Evolutionary conservation across 2,329 filamentous ascomycete species (phyloP), one percentile per base, ranked within the genome.

Genomic region (Alternaria viburni): DNA sequence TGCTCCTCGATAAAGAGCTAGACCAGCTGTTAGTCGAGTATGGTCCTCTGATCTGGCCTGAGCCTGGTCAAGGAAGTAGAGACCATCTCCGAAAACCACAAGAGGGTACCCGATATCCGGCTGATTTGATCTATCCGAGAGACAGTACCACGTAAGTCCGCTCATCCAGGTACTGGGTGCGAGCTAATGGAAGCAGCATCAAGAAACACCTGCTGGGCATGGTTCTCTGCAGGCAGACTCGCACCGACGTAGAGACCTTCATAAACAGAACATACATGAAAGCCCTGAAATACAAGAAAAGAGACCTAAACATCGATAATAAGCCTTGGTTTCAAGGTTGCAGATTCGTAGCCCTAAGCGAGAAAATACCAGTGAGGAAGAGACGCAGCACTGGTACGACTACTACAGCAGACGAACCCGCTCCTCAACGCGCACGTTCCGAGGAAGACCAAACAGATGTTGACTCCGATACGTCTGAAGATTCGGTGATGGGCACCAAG

Each of bases 41-140:
- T 4, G 68, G 66, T 21, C 66, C 69, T 17, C 43, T 52, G 6
- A 64, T 72, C 17, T 69, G 69, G 68, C 65, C 69, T 11, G 19
- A 30, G 3, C 54, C 52, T 25, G 58, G 52, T 26, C 19, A 23
- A n/a, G 61, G 59, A 13, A 45, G 52, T 5, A 57, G 65, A 57
- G 28, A 62, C 3, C 63, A 68, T 52, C 61, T 70, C 17, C 56
- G 56, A 10, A 28, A 61, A 12, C 64, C 66, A n/a, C 8, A 52
- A n/a, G 21, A 52, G 17, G 59, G 47, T 6, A 67, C 50, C 8
- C 41, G 17, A 5, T 68, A 72, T 47, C 6, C 41, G 6, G 41
- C 54, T 17, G 57, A 65, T 10, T 55, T 70, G n/a, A 50, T 65
- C 3, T 70, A 72, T 52, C 64, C 64, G n/a, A 28, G 59, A 12